Conservation (phyloP, 192 early-diverging fungal species). For the Geranomyces variabilis region DNA sequence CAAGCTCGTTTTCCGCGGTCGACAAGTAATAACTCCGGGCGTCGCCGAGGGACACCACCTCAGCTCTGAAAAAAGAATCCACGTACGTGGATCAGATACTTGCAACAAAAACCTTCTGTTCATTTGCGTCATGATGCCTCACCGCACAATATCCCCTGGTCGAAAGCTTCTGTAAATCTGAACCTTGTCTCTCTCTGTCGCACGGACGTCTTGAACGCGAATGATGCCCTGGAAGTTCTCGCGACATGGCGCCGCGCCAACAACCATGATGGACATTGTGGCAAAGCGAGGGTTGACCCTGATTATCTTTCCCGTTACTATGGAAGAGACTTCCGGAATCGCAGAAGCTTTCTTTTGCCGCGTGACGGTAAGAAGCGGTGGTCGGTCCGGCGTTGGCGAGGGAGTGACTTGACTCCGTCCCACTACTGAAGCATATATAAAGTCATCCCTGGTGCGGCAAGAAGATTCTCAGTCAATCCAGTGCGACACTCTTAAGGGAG, state of each 20-base stretch:
- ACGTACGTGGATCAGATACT: too few species aligned
- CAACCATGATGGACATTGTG: slow-evolving; percentile 89
- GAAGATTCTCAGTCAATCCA: neutral
- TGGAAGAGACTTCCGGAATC: slow-evolving; percentile 60
- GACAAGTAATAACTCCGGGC: slow-evolving; percentile 87
- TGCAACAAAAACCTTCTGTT: neutral
- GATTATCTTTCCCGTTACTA: slow-evolving; percentile 81
- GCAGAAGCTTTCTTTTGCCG: slow-evolving; percentile 35
- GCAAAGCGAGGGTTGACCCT: slow-evolving; percentile 90
- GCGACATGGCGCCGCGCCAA: slow-evolving; percentile 65
- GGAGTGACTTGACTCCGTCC: slow-evolving; percentile 27
- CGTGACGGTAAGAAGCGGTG: slow-evolving; percentile 32
- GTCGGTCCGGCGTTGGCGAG: neutral
- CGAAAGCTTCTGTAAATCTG: slow-evolving; percentile 88
- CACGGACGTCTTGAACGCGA: slow-evolving; percentile 88
- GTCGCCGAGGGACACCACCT: slow-evolving; percentile 90
- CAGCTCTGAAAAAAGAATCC: slow-evolving; percentile 33
- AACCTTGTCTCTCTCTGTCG: slow-evolving; percentile 92
- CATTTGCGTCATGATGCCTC: neutral
- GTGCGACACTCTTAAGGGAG: neutral
- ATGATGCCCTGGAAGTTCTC: slow-evolving; percentile 83
- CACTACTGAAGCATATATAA: slow-evolving; percentile 40
- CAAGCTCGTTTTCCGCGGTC: slow-evolving; percentile 90
- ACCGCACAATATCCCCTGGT: slow-evolving; percentile 88
- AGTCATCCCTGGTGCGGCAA: slow-evolving; percentile 27